A percentile compares a stretch with the other conserved stretches of the same genome.
These are phyloP conservation scores for Penicillium odoratum DNA, from an alignment of 495 filamentous ascomycete genomes.

Conservation along the genomic window DNA sequence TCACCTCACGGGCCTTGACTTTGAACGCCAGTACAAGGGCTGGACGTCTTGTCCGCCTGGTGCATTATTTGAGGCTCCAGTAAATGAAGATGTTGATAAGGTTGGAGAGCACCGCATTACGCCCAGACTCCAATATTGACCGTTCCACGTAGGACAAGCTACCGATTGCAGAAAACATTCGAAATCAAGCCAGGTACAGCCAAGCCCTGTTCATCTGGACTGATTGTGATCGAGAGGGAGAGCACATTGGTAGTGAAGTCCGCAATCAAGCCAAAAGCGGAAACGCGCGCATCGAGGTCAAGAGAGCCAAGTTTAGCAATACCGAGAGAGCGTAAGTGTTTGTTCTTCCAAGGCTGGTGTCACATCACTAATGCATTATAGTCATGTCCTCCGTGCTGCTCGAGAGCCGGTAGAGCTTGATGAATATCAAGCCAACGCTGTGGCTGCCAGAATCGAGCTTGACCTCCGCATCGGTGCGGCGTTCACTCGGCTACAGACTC, in stretches of 20 bases:
- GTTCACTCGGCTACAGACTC: conserved; percentile 87
- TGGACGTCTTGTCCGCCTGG: conserved; percentile 82
- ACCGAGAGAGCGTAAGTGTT: conserved; percentile 80
- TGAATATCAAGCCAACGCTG: conserved; percentile 82
- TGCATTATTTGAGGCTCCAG: conserved; percentile 78
- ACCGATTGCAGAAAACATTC: conserved; percentile 82
- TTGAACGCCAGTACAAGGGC: conserved; percentile 63
- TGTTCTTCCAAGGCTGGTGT: not conserved
- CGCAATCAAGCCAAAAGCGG: conserved; percentile 72
- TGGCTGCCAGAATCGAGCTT: conserved; percentile 85
- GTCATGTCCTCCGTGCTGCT: conserved; percentile 83
- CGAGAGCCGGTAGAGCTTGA: conserved; percentile 74
- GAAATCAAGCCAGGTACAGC: conserved; percentile 66
- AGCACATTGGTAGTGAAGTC: conserved; percentile 95
- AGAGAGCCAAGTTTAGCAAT: conserved; percentile 89
- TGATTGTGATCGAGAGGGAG: conserved; percentile 96
- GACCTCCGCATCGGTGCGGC: conserved; percentile 88
- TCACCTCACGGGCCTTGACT: conserved; percentile 75
- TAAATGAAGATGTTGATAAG: conserved; percentile 62
- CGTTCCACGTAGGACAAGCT: conserved; percentile 62
- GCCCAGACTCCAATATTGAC: not conserved
- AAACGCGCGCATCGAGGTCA: conserved; percentile 74
- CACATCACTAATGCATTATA: conserved; percentile 9
- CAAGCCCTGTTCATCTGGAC: conserved; percentile 92
- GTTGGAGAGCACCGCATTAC: conserved; percentile 39